phyloP scores from a whole-genome alignment of 306 rosid species.

The Dalbergia oliveri region DNA sequence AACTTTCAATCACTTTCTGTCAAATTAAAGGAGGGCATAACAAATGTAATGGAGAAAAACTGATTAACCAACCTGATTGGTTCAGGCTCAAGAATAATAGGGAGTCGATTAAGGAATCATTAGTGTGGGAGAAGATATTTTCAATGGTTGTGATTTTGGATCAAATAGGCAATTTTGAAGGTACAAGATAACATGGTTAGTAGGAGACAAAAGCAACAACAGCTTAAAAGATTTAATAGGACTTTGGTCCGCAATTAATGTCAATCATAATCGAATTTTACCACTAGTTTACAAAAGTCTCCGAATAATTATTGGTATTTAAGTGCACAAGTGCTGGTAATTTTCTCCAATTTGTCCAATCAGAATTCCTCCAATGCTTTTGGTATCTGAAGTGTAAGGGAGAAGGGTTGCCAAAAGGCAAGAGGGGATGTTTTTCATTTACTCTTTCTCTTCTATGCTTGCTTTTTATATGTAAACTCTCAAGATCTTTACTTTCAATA shows the following conservation, averaged over 20 bases:
- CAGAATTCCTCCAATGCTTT: constrained; percentile 25
- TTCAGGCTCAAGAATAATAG: constrained; percentile 18
- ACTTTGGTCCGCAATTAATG: constrained; percentile 29
- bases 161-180: constrained; percentile 26
- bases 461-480: constrained; percentile 6
- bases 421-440: not conserved
- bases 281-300: constrained; percentile 27
- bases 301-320: constrained; percentile 26
- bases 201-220: constrained; percentile 39
- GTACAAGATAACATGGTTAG: constrained; percentile 29
- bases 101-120: constrained; percentile 39
- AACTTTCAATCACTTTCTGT: constrained; percentile 26
- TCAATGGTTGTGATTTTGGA: constrained; percentile 32
- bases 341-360: constrained; percentile 22
- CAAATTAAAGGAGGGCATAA: not conserved
- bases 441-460: not conserved
- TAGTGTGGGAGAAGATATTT: constrained; percentile 6
- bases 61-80: constrained; percentile 17
- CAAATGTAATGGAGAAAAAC: constrained; percentile 3
- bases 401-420: not conserved
- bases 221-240: constrained; percentile 3
- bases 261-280: constrained; percentile 27
- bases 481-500: not conserved
- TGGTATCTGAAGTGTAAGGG: constrained; percentile 11
- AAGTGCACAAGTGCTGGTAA: not conserved